phyloP scores from a whole-genome alignment of 495 filamentous ascomycete species.

The Xylaria acuta region DNA sequence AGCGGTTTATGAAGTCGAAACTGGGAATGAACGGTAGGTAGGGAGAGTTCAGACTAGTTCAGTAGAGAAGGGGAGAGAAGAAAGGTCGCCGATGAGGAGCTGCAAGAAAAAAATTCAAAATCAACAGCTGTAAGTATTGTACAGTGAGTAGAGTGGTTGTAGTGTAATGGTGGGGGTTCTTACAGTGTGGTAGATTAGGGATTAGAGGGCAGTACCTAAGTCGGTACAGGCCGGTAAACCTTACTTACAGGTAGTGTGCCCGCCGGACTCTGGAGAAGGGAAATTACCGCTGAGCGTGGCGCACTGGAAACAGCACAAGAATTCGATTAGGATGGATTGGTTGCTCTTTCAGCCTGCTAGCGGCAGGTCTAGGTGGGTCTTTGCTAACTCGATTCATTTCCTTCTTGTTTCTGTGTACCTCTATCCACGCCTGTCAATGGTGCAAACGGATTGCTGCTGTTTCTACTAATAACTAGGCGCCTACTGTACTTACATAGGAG shows the following conservation, averaged over 20 bases:
- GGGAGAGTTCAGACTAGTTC: background rate
- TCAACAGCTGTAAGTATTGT: too few species aligned
- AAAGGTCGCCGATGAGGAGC: background rate
- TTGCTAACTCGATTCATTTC: background rate
- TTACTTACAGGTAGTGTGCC: constrained; percentile 6
- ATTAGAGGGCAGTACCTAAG: background rate
- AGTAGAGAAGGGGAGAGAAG: constrained; percentile 6
- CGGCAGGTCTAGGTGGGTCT: constrained; percentile 25
- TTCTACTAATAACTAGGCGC: background rate
- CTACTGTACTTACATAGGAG: background rate
- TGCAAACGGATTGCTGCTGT: background rate
- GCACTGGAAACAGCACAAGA: constrained; percentile 41
- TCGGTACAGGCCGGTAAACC: background rate
- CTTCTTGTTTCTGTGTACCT: background rate
- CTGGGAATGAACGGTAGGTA: background rate
- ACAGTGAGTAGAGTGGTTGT: background rate
- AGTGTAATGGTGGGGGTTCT: background rate
- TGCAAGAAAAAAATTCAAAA: constrained; percentile 5
- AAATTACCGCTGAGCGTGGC: constrained; percentile 27
- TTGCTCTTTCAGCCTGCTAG: constrained; percentile 40
- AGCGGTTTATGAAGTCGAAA: background rate
- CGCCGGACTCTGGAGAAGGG: constrained; percentile 23
- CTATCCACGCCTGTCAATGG: background rate
- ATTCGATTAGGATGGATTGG: constrained; percentile 32
- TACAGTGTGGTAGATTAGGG: constrained; percentile 6